A percentile compares a stretch with the other conserved stretches of the same genome.
Conservation (phyloP, 805 yeast species). For the Candida andamanensis region DNA sequence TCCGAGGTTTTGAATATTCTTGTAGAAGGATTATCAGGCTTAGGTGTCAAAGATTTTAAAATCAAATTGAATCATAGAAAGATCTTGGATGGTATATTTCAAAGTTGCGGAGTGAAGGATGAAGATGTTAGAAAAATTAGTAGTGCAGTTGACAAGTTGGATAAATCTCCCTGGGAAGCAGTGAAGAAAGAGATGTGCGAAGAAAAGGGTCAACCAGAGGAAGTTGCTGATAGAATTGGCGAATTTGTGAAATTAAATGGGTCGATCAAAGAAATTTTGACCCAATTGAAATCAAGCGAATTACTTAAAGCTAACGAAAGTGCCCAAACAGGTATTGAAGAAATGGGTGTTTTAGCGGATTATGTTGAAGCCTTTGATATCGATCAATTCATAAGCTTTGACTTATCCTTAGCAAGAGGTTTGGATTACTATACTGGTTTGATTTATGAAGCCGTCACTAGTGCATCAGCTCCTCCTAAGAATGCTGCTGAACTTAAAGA, state of each 20-base stretch:
- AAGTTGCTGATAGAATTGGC: conserved; percentile 90
- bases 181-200: conserved; percentile 88
- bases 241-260: conserved; percentile 86
- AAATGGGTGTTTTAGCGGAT: conserved; percentile 68
- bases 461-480: conserved; percentile 92
- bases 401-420: conserved; percentile 94
- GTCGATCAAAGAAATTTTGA: conserved; percentile 57
- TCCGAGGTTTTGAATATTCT: conserved; percentile 78
- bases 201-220: conserved; percentile 87
- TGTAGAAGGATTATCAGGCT: conserved; percentile 76
- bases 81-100: conserved; percentile 91
- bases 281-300: conserved; percentile 51
- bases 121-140: conserved; percentile 92
- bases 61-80: conserved; percentile 93
- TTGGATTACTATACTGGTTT: conserved; percentile 96
- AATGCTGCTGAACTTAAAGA: conserved; percentile 66
- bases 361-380: conserved; percentile 84
- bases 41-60: conserved; percentile 87
- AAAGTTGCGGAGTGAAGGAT: conserved; percentile 88
- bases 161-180: conserved; percentile 91
- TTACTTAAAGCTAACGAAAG: conserved; percentile 57
- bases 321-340: conserved; percentile 77
- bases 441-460: conserved; percentile 93
- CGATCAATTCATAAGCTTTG: conserved; percentile 66
- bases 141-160: conserved; percentile 94